Conservation (phyloP, 208 protist species). For the Trypanosoma lewisi region DNA sequence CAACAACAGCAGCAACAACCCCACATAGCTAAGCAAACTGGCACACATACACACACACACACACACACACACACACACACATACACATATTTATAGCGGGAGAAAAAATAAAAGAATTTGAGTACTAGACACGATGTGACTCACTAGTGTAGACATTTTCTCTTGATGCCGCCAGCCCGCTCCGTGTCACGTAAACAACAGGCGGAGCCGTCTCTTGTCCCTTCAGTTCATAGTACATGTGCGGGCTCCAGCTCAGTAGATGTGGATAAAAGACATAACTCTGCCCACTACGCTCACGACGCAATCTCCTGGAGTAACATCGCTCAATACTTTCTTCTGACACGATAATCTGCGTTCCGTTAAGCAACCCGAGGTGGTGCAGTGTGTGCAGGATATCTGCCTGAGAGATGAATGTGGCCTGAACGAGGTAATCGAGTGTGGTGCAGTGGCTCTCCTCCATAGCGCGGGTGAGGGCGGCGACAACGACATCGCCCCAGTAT, state of each 20-base stretch:
- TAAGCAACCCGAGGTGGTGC: slow-evolving; percentile 61
- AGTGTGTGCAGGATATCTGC: slow-evolving; percentile 72
- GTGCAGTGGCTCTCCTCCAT: slow-evolving; percentile 76
- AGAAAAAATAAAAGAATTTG: background rate
- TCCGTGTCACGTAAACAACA: slow-evolving; percentile 14
- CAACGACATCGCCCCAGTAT: slow-evolving; percentile 93
- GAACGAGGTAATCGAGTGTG: slow-evolving; percentile 78
- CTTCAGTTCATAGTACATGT: slow-evolving; percentile 64
- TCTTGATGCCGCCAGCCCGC: background rate
- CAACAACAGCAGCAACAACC: too few relatives aligned
- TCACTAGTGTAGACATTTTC: background rate
- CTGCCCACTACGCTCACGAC: slow-evolving; percentile 61
- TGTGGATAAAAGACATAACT: slow-evolving; percentile 86
- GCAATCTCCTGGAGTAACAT: slow-evolving; percentile 67
- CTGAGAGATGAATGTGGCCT: slow-evolving; percentile 77
- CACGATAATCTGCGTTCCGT: slow-evolving; percentile 66
- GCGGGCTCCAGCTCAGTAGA: slow-evolving; percentile 80
- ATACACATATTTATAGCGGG: too few relatives aligned
- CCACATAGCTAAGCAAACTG: too few relatives aligned
- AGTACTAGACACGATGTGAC: slow-evolving; percentile 5
- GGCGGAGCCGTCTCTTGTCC: slow-evolving; percentile 12
- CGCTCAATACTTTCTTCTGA: slow-evolving; percentile 77
- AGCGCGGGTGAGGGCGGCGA: slow-evolving; percentile 71
- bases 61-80: too few relatives aligned
- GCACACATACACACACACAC: too few relatives aligned